Percentiles rank a stretch among this genome's conserved stretches.
Evolutionary conservation across 495 filamentous ascomycete genomes (phyloP).

Genomic region (Aspergillus biplanus): DNA sequence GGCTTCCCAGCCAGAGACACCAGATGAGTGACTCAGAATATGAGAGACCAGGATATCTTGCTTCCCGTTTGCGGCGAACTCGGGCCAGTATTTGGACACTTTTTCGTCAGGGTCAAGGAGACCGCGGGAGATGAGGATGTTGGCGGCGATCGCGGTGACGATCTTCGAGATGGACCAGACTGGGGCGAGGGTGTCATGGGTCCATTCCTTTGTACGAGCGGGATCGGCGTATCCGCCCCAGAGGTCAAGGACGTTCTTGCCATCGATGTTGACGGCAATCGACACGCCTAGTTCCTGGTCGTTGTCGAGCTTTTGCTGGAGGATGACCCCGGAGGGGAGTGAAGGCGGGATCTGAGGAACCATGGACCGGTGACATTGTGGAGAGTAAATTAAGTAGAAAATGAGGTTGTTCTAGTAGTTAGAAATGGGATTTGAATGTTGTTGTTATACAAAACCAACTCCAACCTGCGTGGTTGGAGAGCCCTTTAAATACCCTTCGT

Average conservation of each 20-base stretch:
- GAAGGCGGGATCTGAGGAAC: conserved; percentile 40
- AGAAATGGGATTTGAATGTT: too few species aligned
- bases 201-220: conserved; percentile 36
- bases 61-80: conserved; percentile 48
- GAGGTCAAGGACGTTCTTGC: conserved; percentile 46
- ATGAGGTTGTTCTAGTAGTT: too few species aligned
- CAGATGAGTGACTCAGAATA: conserved; percentile 44
- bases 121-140: conserved; percentile 42
- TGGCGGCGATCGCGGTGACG: conserved; percentile 39
- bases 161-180: conserved; percentile 48
- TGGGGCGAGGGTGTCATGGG: conserved; percentile 38
- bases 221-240: conserved; percentile 47
- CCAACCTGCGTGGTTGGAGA: too few species aligned
- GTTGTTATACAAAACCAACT: too few species aligned
- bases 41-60: conserved; percentile 44
- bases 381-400: too few species aligned
- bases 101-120: conserved; percentile 39
- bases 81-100: conserved; percentile 50
- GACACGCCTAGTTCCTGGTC: conserved; percentile 47
- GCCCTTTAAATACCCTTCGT: too few species aligned
- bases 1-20: conserved; percentile 39
- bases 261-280: conserved; percentile 44
- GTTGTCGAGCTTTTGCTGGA: conserved; percentile 29
- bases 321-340: conserved; percentile 32
- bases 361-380: conserved; percentile 36